Base-by-base conservation (phyloP, 257 asterid species). In the Solanum etuberosum region DNA sequence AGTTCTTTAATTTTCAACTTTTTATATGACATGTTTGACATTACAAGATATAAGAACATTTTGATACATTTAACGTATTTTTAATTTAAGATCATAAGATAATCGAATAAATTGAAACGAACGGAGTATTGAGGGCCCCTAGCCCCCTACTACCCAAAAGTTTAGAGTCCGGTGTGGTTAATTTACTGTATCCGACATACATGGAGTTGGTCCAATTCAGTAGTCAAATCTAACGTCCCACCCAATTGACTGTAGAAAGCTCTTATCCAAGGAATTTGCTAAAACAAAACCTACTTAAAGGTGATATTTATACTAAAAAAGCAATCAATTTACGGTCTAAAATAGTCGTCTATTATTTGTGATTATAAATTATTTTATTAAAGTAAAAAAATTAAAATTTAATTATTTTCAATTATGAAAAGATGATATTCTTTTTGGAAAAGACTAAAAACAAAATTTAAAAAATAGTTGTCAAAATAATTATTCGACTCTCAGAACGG, bases 161-260 rank as follows among this genome's bases (percentile, higher is more conserved):
- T 23, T 61, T 72, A 34, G 34, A 25, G 48, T 27, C 11, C 8
- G 76, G 57, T 73, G 13, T 80, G 72, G 85, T 71, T n/a, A n/a
- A n/a, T n/a, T 6, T 46, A 78, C 86, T 89, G 92, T 83, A 85
- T 63, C 92, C 90, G 93, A 89, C 93, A 91, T 13, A 34, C 15
- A 23, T 23, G 92, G 86, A 71, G 80, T 71, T 90, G 37, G 87
- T 18, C 20, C 35, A 82, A 88, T 85, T 71, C 85, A 61, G n/a
- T 42, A 74, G 91, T 89, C 92, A 63, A 87, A 87, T 89, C 88
- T 15, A 89, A 82, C 89, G 91, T 93, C 95, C 84, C 91, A 90
- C 92, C 92, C 14, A 88, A 72, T 93, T 91, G 93, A 92, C 93
- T 89, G 90, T 11, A 37, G 87, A 86, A 89, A 91, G 86, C 61